Evolutionary conservation across 768 basidiomycete species (phyloP).

Genomic region (Fomitopsis serialis): DNA sequence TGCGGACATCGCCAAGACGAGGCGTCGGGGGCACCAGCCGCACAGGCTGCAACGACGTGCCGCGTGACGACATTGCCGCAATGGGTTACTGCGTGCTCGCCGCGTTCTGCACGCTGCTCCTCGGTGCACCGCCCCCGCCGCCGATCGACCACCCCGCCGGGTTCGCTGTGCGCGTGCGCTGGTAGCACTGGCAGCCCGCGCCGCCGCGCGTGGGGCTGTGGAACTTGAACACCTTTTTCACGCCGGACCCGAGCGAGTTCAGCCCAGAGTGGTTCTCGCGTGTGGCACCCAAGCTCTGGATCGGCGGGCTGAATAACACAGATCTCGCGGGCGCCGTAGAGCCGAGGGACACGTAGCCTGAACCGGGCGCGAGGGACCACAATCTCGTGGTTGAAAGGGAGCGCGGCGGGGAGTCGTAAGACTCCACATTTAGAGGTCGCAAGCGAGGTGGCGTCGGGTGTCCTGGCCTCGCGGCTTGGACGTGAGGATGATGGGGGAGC

Average conservation of each 20-base stretch:
- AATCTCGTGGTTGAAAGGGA: constrained; percentile 9
- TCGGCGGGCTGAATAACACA: constrained; percentile 27
- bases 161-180: constrained; percentile 18
- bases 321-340: constrained; percentile 18
- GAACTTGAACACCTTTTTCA: constrained; percentile 29
- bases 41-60: constrained; percentile 14
- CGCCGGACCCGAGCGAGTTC: constrained; percentile 22
- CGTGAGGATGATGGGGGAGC: too few species aligned
- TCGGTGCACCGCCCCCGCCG: constrained; percentile 21
- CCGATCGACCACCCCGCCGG: constrained; percentile 24
- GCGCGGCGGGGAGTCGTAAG: constrained; percentile 14
- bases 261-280: constrained; percentile 29
- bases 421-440: too few species aligned
- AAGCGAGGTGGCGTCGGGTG: too few species aligned
- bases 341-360: constrained; percentile 14
- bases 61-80: constrained; percentile 26
- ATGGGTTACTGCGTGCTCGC: constrained; percentile 32
- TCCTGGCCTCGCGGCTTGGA: too few species aligned
- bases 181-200: neutral
- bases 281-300: constrained; percentile 23
- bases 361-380: constrained; percentile 4
- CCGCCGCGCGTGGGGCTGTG: constrained; percentile 7
- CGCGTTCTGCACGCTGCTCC: constrained; percentile 27
- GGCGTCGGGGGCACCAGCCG: constrained; percentile 4
- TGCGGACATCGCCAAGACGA: constrained; percentile 8